Evolutionary conservation across 2,329 filamentous ascomycete genomes (phyloP).

Genomic region (Ceratocystis alfenasii): DNA sequence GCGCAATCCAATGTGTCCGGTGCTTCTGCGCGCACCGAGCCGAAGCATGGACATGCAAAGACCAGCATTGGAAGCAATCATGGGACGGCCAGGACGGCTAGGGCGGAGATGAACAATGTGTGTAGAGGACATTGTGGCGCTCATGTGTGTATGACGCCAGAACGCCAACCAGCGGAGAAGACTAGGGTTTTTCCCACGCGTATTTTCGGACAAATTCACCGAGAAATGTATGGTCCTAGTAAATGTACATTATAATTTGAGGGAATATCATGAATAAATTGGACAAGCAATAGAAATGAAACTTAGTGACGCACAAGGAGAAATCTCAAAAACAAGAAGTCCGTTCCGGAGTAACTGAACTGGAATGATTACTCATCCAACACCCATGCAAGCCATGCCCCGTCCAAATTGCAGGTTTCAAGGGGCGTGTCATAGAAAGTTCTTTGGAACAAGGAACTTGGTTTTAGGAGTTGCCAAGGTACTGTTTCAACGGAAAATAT

Average conservation of each 20-base stretch:
- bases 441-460: neutral
- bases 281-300: neutral
- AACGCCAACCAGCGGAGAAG: neutral
- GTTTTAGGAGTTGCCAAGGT: slow-evolving; percentile 4
- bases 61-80: slow-evolving; percentile 30
- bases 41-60: slow-evolving; percentile 45
- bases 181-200: neutral
- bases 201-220: too few relatives aligned
- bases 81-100: slow-evolving; percentile 26
- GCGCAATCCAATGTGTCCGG: slow-evolving; percentile 44
- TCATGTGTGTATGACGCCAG: neutral
- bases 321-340: neutral
- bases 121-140: neutral
- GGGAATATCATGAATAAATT: neutral
- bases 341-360: neutral
- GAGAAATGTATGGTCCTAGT: neutral
- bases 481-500: neutral
- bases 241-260: neutral
- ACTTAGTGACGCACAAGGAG: neutral
- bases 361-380: neutral
- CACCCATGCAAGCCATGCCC: too few relatives aligned
- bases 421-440: slow-evolving; percentile 7
- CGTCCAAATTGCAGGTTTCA: neutral
- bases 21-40: slow-evolving; percentile 41
- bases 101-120: slow-evolving; percentile 10